phyloP scores from a whole-genome alignment of 257 asterid species.

The Primulina eburnea region DNA sequence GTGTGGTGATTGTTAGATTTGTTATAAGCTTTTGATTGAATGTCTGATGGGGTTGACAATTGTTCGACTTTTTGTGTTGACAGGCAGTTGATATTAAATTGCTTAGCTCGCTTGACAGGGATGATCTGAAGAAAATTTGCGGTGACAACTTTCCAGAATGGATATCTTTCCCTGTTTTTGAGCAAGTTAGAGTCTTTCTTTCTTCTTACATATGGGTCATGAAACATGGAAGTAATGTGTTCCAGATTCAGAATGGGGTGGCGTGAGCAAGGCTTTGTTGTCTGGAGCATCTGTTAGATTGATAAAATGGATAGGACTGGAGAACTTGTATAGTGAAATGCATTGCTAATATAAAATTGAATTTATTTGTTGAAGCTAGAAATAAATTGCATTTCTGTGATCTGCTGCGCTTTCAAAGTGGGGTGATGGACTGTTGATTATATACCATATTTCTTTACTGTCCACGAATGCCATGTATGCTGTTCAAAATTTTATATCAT shows the following conservation, averaged over 20 bases:
- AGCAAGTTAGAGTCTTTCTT: slow-evolving; percentile 56
- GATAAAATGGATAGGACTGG: not conserved
- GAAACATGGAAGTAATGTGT: not conserved
- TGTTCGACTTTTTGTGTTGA: slow-evolving; percentile 18
- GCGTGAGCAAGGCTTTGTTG: not conserved
- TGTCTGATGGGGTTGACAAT: not conserved
- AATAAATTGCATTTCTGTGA: not conserved
- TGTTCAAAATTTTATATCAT: not conserved
- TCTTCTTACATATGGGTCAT: not conserved
- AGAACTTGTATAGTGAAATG: not conserved
- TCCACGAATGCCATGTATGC: not conserved
- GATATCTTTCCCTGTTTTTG: slow-evolving; percentile 93
- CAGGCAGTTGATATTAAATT: slow-evolving; percentile 92
- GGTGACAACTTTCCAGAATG: slow-evolving; percentile 95
- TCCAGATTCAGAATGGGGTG: not conserved
- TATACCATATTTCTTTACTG: too few species aligned
- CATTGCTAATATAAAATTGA: not conserved
- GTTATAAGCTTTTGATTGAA: not conserved
- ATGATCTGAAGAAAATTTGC: slow-evolving; percentile 85
- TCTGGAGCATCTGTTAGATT: not conserved
- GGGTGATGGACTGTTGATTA: not conserved
- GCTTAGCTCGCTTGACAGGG: slow-evolving; percentile 77
- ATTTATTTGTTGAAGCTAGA: not conserved
- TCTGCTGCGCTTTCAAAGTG: not conserved
- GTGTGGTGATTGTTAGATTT: not conserved